These are phyloP conservation scores for Theileria annulata DNA, from an alignment of 169 alveolate genomes.

Conservation along the genomic window DNA sequence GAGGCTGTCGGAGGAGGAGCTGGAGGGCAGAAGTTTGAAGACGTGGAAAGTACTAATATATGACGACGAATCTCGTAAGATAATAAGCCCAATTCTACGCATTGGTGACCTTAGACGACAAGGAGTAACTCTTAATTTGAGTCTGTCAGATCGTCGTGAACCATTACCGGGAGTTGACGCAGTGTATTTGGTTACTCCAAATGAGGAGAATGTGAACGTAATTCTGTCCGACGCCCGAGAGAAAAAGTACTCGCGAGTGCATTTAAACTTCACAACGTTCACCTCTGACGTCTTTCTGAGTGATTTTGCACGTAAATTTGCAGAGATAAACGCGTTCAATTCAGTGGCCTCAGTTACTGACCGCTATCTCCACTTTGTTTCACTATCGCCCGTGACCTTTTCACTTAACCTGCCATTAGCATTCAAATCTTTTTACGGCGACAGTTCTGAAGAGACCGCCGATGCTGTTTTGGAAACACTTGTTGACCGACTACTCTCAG, in stretches of 20 bases:
- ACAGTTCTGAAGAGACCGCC: slow-evolving; percentile 58
- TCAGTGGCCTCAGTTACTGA: slow-evolving; percentile 81
- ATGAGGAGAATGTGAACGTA: slow-evolving; percentile 65
- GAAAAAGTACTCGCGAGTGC: slow-evolving; percentile 79
- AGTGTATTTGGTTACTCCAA: slow-evolving; percentile 73
- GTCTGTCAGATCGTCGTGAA: slow-evolving; percentile 68
- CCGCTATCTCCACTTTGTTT: slow-evolving; percentile 80
- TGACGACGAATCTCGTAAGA: slow-evolving; percentile 76
- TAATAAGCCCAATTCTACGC: slow-evolving; percentile 80
- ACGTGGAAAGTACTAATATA: slow-evolving; percentile 84
- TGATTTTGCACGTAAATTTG: slow-evolving; percentile 78
- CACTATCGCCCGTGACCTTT: slow-evolving; percentile 78
- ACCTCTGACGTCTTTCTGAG: slow-evolving; percentile 72
- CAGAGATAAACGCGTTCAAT: slow-evolving; percentile 75
- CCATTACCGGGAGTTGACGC: slow-evolving; percentile 86
- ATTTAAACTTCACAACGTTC: slow-evolving; percentile 81
- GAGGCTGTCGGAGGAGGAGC: slow-evolving; percentile 57
- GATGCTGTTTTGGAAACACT: slow-evolving; percentile 60
- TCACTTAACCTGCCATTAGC: slow-evolving; percentile 79
- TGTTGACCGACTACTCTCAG: slow-evolving; percentile 78
- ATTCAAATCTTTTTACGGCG: slow-evolving; percentile 69
- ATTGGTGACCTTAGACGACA: slow-evolving; percentile 82
- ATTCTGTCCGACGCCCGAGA: slow-evolving; percentile 79
- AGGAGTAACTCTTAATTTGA: slow-evolving; percentile 83
- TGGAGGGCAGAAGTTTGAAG: slow-evolving; percentile 66